Evolutionary conservation across 2,329 filamentous ascomycete genomes (phyloP).

Genomic region (Annulohypoxylon truncatum): DNA sequence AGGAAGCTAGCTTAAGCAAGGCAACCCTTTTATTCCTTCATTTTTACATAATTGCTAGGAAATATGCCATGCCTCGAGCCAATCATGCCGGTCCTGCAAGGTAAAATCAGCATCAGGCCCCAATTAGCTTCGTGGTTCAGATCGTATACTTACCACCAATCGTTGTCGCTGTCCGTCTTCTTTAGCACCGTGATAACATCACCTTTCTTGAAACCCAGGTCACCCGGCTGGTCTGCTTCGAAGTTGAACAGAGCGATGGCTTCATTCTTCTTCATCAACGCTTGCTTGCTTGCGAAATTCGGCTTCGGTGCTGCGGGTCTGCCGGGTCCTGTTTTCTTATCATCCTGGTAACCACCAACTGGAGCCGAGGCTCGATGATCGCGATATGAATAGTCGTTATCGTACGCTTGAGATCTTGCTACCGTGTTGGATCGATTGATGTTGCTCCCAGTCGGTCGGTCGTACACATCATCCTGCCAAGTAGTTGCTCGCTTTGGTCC

Average conservation of each 20-base stretch:
- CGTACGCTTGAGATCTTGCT: slow-evolving; percentile 56
- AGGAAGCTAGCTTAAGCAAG: not conserved
- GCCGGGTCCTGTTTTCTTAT: slow-evolving; percentile 70
- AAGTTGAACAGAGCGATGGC: slow-evolving; percentile 94
- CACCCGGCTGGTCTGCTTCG: slow-evolving; percentile 91
- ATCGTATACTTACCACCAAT: slow-evolving; percentile 82
- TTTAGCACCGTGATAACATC: slow-evolving; percentile 96
- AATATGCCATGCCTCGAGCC: slow-evolving; percentile 91
- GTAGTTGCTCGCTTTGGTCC: slow-evolving; percentile 72
- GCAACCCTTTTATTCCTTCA: slow-evolving; percentile 57
- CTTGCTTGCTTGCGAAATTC: slow-evolving; percentile 74
- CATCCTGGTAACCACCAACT: slow-evolving; percentile 60
- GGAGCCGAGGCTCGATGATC: slow-evolving; percentile 49
- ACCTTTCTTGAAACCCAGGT: slow-evolving; percentile 96
- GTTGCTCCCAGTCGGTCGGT: slow-evolving; percentile 62
- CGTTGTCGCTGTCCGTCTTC: slow-evolving; percentile 90
- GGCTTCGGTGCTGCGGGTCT: slow-evolving; percentile 91
- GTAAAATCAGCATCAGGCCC: not conserved
- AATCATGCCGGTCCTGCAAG: slow-evolving; percentile 82
- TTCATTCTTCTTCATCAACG: slow-evolving; percentile 75
- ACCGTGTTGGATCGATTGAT: slow-evolving; percentile 65
- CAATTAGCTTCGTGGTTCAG: not conserved
- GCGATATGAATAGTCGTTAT: slow-evolving; percentile 60
- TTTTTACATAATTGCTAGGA: slow-evolving; percentile 82
- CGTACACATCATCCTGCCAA: slow-evolving; percentile 82